Evolutionary conservation across 2,329 filamentous ascomycete genomes (phyloP).

Genomic region (Ustulina deusta): DNA sequence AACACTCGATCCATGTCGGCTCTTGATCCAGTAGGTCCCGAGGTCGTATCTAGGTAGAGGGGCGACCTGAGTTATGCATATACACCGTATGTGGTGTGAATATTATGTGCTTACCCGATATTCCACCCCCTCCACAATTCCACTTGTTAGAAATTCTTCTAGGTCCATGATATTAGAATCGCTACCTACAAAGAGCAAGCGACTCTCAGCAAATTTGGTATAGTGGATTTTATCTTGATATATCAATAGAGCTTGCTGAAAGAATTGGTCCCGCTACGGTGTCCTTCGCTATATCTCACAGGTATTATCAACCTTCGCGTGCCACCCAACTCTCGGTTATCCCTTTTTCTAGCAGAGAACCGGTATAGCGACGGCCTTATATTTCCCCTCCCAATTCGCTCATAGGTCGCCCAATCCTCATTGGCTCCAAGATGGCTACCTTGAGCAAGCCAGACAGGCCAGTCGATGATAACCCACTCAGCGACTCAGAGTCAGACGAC

Average conservation of each 20-base stretch:
- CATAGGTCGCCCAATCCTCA: not conserved
- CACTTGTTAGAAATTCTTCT: slow-evolving; percentile 45
- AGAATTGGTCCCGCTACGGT: not conserved
- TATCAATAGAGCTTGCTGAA: not conserved
- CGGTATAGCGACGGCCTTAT: slow-evolving; percentile 12
- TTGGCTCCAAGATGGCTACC: slow-evolving; percentile 33
- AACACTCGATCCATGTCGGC: slow-evolving; percentile 14
- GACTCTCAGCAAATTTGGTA: not conserved
- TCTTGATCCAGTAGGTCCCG: not conserved
- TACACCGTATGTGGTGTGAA: slow-evolving; percentile 31
- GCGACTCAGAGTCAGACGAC: slow-evolving; percentile 55
- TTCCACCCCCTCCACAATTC: slow-evolving; percentile 42
- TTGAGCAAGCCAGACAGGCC: slow-evolving; percentile 17
- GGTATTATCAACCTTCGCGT: not conserved
- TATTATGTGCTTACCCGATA: slow-evolving; percentile 42
- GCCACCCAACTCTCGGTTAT: slow-evolving; percentile 4
- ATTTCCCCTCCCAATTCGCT: slow-evolving; percentile 24
- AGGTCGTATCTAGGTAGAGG: not conserved
- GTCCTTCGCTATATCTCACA: slow-evolving; percentile 6
- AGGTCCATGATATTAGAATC: slow-evolving; percentile 45
- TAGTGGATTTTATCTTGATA: not conserved
- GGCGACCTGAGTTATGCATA: slow-evolving; percentile 31
- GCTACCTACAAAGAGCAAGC: slow-evolving; percentile 26
- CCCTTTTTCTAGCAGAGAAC: slow-evolving; percentile 25
- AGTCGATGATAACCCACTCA: slow-evolving; percentile 38